Percentiles rank a stretch among this genome's conserved stretches.
Evolutionary conservation across 441 rosid species (phyloP).

Genomic region (Dalechampia spathulata): DNA sequence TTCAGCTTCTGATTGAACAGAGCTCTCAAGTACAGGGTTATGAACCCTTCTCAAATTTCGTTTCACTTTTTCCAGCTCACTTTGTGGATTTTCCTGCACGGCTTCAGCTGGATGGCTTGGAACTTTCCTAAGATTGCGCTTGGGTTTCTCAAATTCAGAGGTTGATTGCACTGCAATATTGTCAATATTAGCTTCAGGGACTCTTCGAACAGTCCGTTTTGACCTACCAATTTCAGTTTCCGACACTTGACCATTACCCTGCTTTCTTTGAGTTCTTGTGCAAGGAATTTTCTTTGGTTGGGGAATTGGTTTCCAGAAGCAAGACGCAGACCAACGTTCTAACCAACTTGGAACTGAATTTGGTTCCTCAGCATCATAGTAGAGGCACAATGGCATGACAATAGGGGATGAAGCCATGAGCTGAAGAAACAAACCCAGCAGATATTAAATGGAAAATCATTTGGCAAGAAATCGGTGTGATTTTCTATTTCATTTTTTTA

Average conservation of each 20-base stretch:
- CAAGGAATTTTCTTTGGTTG: constrained; percentile 44
- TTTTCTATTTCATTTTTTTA: too few relatives aligned
- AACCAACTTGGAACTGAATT: constrained; percentile 71
- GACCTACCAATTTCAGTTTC: constrained; percentile 58
- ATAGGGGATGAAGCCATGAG: constrained; percentile 65
- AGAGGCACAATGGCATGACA: constrained; percentile 50
- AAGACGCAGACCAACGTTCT: constrained; percentile 71
- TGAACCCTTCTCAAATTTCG: constrained; percentile 85
- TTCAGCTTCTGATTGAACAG: constrained; percentile 49
- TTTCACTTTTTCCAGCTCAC: constrained; percentile 86
- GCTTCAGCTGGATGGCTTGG: constrained; percentile 44
- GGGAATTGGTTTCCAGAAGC: constrained; percentile 69
- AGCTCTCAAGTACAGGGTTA: constrained; percentile 53
- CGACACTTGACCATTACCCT: constrained; percentile 33
- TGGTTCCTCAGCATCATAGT: constrained; percentile 51
- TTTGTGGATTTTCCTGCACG: constrained; percentile 59
- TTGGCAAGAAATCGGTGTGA: too few relatives aligned
- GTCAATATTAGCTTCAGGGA: constrained; percentile 49
- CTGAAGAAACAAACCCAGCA: constrained; percentile 39
- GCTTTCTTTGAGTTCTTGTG: constrained; percentile 47
- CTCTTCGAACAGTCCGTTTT: constrained; percentile 57
- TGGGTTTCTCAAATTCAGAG: constrained; percentile 65
- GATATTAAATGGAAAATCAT: constrained; percentile 3
- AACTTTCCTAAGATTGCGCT: constrained; percentile 51
- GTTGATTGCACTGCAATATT: constrained; percentile 29